Base-by-base conservation (phyloP, 2,329 filamentous ascomycete genomes). In the Hypoxylon sp. region DNA sequence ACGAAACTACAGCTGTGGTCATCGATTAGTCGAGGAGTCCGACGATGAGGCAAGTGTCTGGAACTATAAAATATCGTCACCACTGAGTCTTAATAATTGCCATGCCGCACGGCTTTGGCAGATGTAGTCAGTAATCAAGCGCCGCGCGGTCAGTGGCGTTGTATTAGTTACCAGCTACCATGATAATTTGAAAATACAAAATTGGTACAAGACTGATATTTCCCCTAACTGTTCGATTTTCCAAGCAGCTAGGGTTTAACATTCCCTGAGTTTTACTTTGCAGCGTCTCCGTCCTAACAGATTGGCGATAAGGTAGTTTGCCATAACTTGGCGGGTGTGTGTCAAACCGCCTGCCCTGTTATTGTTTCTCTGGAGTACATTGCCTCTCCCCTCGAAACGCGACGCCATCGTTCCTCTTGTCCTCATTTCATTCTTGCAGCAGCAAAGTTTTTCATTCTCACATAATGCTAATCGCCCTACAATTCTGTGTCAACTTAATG, bases 281-380 rank as follows among this genome's bases (percentile, higher is more conserved):
- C 42, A 11, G 29, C 14, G 3, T 17, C 17, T 37, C 22, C 24
- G 10, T 54, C 42, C 35, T 6, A n/a, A 55, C 10, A 19, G 22
- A 13, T 22, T 17, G n/a, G 13, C 17, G 13, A 29, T 10, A 60
- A 42, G 11, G 24, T 22, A 29, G 56, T 56, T 65, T 65, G 63
- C 19, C 5, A 29, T 29, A 19, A 14, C 13, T 19, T 17, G 11
- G n/a, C 42, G 56, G 37, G 56, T 65, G 51, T 52, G 35, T 31
- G 35, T n/a, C 56, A 65, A 65, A 56, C 63, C 17, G 5, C 11
- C 11, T 29, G 37, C 8, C 17, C 6, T 22, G 11, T 35, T 29
- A 22, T 48, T 44, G 8, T 50, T 17, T 46, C 6, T 9, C 29
- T 31, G 17, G 5, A 17, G 33, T 5, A 46, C 22, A 31, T 14